Conservation (phyloP, 2,329 filamentous ascomycete genomes). For the Hymenoscyphus fructigenus region DNA sequence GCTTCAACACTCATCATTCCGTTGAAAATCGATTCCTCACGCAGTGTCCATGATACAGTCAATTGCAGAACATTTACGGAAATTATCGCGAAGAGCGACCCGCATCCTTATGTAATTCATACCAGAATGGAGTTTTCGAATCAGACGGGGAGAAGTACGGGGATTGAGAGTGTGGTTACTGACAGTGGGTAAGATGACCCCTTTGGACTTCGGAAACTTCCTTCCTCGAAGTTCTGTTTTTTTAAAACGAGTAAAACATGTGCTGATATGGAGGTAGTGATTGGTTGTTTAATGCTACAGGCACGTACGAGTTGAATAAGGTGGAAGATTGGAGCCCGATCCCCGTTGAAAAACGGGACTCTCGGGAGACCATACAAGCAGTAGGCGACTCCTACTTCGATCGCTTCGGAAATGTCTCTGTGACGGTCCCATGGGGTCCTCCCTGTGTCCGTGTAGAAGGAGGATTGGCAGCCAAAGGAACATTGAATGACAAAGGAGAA, state of each 20-base stretch:
- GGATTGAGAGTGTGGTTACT: constrained; percentile 11
- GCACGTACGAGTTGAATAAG: constrained; percentile 9
- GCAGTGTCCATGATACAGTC: constrained; percentile 18
- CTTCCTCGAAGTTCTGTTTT: background rate
- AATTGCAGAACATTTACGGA: constrained; percentile 20
- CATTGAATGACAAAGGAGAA: background rate
- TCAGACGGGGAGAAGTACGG: constrained; percentile 10
- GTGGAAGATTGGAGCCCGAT: constrained; percentile 18
- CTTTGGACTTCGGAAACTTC: constrained; percentile 7
- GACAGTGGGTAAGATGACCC: constrained; percentile 5
- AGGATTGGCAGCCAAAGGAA: constrained; percentile 7
- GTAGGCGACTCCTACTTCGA: constrained; percentile 21
- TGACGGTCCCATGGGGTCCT: constrained; percentile 13
- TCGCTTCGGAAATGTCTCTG: constrained; percentile 11
- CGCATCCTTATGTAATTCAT: constrained; percentile 17
- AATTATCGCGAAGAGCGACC: constrained; percentile 9
- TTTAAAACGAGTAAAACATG: background rate
- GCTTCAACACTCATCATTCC: constrained; percentile 8
- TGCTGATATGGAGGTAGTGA: constrained; percentile 2
- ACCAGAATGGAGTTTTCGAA: constrained; percentile 15
- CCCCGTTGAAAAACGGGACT: constrained; percentile 11
- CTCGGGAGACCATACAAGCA: constrained; percentile 14
- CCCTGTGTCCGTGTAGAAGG: constrained; percentile 16
- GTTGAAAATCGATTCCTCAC: constrained; percentile 15
- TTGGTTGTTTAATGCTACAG: constrained; percentile 21